Evolutionary conservation across 257 asterid genomes (phyloP), one percentile per base, ranked within the genome.

Genomic region (Penstemon newberryi): DNA sequence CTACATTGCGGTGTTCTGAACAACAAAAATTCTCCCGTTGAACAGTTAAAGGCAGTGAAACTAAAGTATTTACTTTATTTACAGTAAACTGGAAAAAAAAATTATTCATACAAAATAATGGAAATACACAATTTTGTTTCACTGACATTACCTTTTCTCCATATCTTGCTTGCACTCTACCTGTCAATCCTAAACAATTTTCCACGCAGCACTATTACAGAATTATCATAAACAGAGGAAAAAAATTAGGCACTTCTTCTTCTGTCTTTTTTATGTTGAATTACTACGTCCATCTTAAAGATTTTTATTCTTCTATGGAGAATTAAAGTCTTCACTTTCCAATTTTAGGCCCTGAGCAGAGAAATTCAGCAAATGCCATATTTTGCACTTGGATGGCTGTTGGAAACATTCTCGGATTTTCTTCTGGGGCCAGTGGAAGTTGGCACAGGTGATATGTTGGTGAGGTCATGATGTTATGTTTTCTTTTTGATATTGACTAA

Each of bases 351-450:
- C 99, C 99, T 51, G 93, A 89, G 47, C 99, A 94, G 77, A 91
- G 98, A 79, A 91, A 89, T 77, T 83, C 96, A 2, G 91, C 99
- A n/a, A 94, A 94, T 76, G 98, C 99, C 36, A 56, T 94, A 70
- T 94, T 91, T 84, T 91, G 98, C 82, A 75, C 89, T 15, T 94
- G 99, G 99, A 94, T 94, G 99, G 99, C 99, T 63, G 91, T 94
- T 76, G 98, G 98, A 63, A 94, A 94, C 74, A 91, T 94, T 86
- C 84, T 94, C 55, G 99, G 99, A 72, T 94, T 94, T 85, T 94
- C 99, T 65, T 70, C 99, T 42, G 99, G 99, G 70, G 88, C 99
- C 45, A 94, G 98, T 71, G 99, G 98, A 79, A 79, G 79, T 67
- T 94, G 99, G 99, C 89, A 89, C 88, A 87, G 95, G 99, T 94